These are phyloP conservation scores for Penicillium sp. DNA, from an alignment of 2,329 filamentous ascomycete genomes.

Conservation along the genomic window DNA sequence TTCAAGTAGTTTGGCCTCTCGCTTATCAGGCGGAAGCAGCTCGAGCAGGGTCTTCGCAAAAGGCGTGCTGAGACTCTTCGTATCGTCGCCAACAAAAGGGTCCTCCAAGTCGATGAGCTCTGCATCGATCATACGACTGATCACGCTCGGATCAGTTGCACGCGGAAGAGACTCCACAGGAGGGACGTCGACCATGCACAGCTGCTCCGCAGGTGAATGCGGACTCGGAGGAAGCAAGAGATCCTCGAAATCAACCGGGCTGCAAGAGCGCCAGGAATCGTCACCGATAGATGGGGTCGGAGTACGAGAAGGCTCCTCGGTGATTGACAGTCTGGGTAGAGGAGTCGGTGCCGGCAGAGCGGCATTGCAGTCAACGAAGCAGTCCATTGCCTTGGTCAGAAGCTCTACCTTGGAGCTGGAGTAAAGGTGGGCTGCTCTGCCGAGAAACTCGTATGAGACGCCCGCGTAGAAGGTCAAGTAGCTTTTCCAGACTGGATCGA, in stretches of 20 bases:
- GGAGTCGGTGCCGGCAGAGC: slow-evolving; percentile 24
- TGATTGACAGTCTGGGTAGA: slow-evolving; percentile 2
- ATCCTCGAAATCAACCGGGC: too few relatives aligned
- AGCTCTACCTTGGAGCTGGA: slow-evolving; percentile 45
- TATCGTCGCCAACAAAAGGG: slow-evolving; percentile 25
- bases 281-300: not conserved
- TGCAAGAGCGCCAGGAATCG: too few relatives aligned
- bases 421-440: slow-evolving; percentile 46
- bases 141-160: not conserved
- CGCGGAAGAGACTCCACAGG: not conserved
- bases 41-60: too few relatives aligned
- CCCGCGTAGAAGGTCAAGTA: slow-evolving; percentile 50
- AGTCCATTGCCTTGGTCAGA: slow-evolving; percentile 41
- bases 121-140: slow-evolving; percentile 30
- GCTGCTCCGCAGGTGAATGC: too few relatives aligned
- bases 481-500: slow-evolving; percentile 34
- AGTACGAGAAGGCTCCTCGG: not conserved
- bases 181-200: too few relatives aligned
- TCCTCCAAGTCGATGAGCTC: slow-evolving; percentile 20
- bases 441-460: slow-evolving; percentile 48
- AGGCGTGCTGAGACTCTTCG: not conserved
- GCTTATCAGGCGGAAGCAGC: too few relatives aligned
- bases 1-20: too few relatives aligned
- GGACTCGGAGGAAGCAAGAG: too few relatives aligned
- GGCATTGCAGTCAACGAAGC: slow-evolving; percentile 36